These are phyloP conservation scores for Monilinia aucupariae DNA, from an alignment of 2,329 filamentous ascomycete species.

Conservation along the genomic window DNA sequence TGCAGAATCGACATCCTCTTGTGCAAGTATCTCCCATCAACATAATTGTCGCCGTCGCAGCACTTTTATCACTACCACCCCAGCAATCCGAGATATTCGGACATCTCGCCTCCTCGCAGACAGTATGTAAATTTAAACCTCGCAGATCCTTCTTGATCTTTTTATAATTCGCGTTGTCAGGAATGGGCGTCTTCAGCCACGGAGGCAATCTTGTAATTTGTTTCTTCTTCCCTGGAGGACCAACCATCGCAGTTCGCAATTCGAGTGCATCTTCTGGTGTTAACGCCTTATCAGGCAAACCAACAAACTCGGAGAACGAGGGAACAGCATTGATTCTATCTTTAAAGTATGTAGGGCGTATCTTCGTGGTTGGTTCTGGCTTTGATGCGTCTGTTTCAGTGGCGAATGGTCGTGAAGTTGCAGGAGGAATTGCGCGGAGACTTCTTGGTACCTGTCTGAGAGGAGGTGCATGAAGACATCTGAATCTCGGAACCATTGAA, in stretches of 20 bases:
- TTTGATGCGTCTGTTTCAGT: conserved; percentile 31
- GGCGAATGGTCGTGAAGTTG: conserved; percentile 29
- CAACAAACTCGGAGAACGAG: conserved; percentile 54
- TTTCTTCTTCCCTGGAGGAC: conserved; percentile 55
- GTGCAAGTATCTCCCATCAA: conserved; percentile 99
- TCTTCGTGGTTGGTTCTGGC: conserved; percentile 25
- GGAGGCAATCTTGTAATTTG: conserved; percentile 72
- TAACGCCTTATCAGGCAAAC: conserved; percentile 40
- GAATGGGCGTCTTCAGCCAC: conserved; percentile 96
- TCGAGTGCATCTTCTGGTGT: conserved; percentile 52
- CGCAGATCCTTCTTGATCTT: conserved; percentile 91
- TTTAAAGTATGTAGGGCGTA: conserved; percentile 36
- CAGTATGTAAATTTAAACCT: conserved; percentile 84
- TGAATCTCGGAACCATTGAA: conserved; percentile 27
- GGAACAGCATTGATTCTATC: conserved; percentile 41
- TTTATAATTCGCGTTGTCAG: conserved; percentile 78
- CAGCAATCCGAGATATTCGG: conserved; percentile 98
- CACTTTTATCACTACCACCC: conserved; percentile 82
- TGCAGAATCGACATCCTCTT: conserved; percentile 92
- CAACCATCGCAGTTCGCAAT: conserved; percentile 57
- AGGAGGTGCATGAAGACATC: conserved; percentile 31
- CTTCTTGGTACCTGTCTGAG: conserved; percentile 26
- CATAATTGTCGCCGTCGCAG: conserved; percentile 98
- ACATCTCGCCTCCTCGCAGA: conserved; percentile 95
- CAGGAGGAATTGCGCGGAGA: conserved; percentile 21